A percentile compares a stretch with the other conserved stretches of the same genome.
Conservation (phyloP, 306 rosid species). For the Boehmeria nivea region DNA sequence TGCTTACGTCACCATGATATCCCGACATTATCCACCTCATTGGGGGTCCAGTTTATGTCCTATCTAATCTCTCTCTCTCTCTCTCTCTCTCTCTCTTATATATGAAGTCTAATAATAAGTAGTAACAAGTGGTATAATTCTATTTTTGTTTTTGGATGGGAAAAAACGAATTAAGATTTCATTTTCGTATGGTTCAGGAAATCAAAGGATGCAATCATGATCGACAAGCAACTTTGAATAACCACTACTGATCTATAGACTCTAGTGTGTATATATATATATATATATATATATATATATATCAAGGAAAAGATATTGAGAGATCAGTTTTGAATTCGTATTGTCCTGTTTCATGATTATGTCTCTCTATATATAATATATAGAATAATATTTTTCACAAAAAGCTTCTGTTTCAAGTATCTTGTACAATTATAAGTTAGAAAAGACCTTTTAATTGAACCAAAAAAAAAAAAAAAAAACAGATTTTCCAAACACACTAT, state of each 20-base stretch:
- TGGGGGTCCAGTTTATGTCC: slow-evolving; percentile 14
- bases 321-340: no score
- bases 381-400: no score
- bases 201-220: slow-evolving; percentile 7
- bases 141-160: neutral
- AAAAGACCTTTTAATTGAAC: neutral
- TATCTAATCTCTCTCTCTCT: neutral
- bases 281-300: no score
- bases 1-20: slow-evolving; percentile 20
- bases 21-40: slow-evolving; percentile 12
- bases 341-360: no score
- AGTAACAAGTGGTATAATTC: neutral
- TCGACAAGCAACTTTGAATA: neutral
- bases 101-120: neutral
- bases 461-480: no score
- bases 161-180: neutral
- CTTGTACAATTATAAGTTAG: neutral
- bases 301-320: neutral
- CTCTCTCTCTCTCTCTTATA: neutral
- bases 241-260: neutral
- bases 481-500: no score
- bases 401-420: neutral
- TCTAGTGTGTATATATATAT: no score
- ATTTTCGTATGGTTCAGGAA: neutral
- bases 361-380: neutral